phyloP scores from a whole-genome alignment of 2,329 filamentous ascomycete species.

The Clonostachys rosea region DNA sequence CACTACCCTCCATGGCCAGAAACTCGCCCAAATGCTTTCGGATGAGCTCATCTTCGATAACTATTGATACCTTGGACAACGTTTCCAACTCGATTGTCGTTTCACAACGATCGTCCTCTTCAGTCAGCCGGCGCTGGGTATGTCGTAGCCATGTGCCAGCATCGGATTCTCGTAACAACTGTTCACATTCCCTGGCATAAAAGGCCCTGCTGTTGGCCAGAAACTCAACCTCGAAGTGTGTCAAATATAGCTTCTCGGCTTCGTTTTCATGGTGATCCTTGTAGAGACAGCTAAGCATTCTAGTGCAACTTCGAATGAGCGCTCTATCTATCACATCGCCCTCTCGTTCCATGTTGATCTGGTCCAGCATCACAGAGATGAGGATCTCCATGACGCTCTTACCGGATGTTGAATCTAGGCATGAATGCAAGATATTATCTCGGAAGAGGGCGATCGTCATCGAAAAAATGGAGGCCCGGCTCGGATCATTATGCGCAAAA shows the following conservation, averaged over 20 bases:
- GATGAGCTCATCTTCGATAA: slow-evolving; percentile 81
- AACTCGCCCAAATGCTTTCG: slow-evolving; percentile 73
- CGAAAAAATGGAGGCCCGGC: slow-evolving; percentile 74
- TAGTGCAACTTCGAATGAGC: slow-evolving; percentile 75
- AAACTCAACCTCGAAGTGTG: slow-evolving; percentile 76
- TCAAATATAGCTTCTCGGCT: slow-evolving; percentile 76
- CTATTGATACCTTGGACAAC: slow-evolving; percentile 64
- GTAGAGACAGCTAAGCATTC: slow-evolving; percentile 88
- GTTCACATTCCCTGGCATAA: slow-evolving; percentile 71
- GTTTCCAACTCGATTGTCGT: slow-evolving; percentile 76
- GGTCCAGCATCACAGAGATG: slow-evolving; percentile 78
- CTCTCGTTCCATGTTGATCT: slow-evolving; percentile 87
- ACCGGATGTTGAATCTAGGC: slow-evolving; percentile 36
- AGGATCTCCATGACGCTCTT: slow-evolving; percentile 67
- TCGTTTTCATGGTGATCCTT: slow-evolving; percentile 76
- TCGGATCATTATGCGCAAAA: slow-evolving; percentile 61
- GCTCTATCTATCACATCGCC: slow-evolving; percentile 84
- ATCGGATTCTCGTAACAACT: slow-evolving; percentile 72
- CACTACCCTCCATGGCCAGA: slow-evolving; percentile 77
- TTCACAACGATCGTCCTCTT: slow-evolving; percentile 78
- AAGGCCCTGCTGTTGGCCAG: slow-evolving; percentile 66
- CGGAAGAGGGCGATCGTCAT: slow-evolving; percentile 84
- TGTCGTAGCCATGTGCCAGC: slow-evolving; percentile 78
- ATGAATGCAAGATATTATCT: slow-evolving; percentile 72
- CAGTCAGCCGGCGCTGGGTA: slow-evolving; percentile 66